Percentiles rank a stretch among this genome's conserved stretches.
These are phyloP conservation scores for Flammula alnicola DNA, from an alignment of 1,284 basidiomycete genomes.

Conservation along the genomic window DNA sequence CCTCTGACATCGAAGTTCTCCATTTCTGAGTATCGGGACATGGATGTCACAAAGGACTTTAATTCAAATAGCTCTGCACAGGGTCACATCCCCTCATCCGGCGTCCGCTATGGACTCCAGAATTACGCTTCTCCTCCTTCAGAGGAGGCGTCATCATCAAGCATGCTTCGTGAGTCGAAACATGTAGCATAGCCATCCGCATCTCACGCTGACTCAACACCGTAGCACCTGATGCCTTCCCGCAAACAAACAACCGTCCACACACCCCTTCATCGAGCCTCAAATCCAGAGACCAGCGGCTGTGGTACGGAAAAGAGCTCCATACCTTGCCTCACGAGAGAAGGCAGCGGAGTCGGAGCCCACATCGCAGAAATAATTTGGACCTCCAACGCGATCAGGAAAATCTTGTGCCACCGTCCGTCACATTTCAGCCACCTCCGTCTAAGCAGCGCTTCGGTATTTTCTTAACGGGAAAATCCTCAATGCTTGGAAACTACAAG, in stretches of 20 bases:
- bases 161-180: conserved; percentile 23
- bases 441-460: conserved; percentile 21
- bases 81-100: not conserved
- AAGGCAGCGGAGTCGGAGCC: conserved; percentile 11
- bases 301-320: conserved; percentile 18
- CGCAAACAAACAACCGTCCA: not conserved
- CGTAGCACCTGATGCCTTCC: conserved; percentile 19
- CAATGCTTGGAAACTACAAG: conserved; percentile 17
- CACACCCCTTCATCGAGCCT: not conserved
- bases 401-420: conserved; percentile 18
- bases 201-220: conserved; percentile 16
- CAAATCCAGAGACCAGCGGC: not conserved
- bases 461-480: conserved; percentile 20
- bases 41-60: not conserved
- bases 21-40: conserved; percentile 12
- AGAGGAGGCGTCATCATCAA: conserved; percentile 9
- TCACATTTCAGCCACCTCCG: conserved; percentile 16
- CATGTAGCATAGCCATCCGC: conserved; percentile 15
- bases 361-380: not conserved
- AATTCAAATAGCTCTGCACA: not conserved
- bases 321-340: not conserved
- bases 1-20: conserved; percentile 27
- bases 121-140: conserved; percentile 1
- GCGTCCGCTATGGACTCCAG: no score
- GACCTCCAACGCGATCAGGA: conserved; percentile 16